Conservation (phyloP, 78 protist species). For the Thecamonas trahens region DNA sequence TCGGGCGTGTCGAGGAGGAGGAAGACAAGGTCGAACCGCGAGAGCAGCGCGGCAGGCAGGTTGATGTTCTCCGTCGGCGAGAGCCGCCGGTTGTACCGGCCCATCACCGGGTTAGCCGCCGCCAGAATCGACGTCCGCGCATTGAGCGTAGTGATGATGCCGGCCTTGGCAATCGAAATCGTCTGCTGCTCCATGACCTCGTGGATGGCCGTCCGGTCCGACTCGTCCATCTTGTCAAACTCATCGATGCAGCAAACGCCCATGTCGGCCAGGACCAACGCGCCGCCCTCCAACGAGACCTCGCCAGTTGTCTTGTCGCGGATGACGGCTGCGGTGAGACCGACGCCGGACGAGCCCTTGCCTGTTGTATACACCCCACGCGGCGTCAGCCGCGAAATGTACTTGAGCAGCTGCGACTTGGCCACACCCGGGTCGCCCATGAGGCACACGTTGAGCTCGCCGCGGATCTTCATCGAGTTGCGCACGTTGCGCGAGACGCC, state of each 20-base stretch:
- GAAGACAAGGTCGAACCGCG: conserved; percentile 92
- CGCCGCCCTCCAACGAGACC: no score
- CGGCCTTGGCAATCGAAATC: conserved; percentile 96
- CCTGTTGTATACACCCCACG: conserved; percentile 88
- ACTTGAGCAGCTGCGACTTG: conserved; percentile 94
- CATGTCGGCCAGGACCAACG: conserved; percentile 90
- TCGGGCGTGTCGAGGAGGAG: conserved; percentile 86
- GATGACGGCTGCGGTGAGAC: conserved; percentile 97
- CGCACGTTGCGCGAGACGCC: conserved; percentile 52
- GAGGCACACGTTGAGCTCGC: conserved; percentile 94
- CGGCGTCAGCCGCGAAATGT: conserved; percentile 52
- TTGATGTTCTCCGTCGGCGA: conserved; percentile 79
- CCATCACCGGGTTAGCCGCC: conserved; percentile 96
- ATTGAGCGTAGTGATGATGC: conserved; percentile 97
- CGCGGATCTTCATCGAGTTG: conserved; percentile 95
- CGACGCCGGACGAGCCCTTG: conserved; percentile 97
- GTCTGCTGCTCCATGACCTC: conserved; percentile 99
- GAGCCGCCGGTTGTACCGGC: conserved; percentile 76
- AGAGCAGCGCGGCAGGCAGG: conserved; percentile 94
- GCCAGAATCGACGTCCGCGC: conserved; percentile 98
- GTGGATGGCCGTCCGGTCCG: conserved; percentile 96
- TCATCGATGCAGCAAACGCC: conserved; percentile 99
- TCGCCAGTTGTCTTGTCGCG: conserved; percentile 76
- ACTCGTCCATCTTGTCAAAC: conserved; percentile 94
- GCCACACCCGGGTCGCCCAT: conserved; percentile 99